Conservation (phyloP, 179 eudicot species). For the Heliamphora pulchella region DNA sequence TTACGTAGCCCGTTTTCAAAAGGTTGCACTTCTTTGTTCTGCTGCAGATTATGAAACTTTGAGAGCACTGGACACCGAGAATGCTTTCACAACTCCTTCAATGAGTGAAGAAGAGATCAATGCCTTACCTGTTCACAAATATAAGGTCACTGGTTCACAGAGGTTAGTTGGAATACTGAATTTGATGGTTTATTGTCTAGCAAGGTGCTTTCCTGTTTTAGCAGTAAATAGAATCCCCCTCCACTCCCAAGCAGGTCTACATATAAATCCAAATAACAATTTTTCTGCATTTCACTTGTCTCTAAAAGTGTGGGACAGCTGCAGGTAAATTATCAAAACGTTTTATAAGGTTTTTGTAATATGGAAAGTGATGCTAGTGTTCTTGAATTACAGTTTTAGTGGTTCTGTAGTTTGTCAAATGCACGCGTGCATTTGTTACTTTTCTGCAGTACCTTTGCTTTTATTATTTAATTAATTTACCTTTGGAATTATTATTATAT, state of each 20-base stretch:
- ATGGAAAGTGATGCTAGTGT: no score
- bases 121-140: conserved; percentile 64
- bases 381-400: no score
- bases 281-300: neutral
- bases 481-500: no score
- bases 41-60: conserved; percentile 60
- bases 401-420: no score
- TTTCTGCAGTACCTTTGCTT: no score
- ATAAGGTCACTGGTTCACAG: conserved; percentile 30
- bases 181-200: neutral
- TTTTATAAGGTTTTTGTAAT: no score
- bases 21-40: neutral
- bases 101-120: conserved; percentile 70
- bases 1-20: neutral
- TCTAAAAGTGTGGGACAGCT: neutral
- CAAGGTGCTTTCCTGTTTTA: neutral
- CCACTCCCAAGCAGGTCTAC: neutral
- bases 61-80: conserved; percentile 56
- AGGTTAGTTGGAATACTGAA: conserved; percentile 30
- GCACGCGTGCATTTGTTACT: no score
- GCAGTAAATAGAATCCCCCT: neutral
- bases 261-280: neutral
- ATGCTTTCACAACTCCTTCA: conserved; percentile 43
- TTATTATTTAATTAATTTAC: no score
- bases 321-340: no score